phyloP scores from a whole-genome alignment of 2,329 filamentous ascomycete genomes.

The Penicillium paneum region DNA sequence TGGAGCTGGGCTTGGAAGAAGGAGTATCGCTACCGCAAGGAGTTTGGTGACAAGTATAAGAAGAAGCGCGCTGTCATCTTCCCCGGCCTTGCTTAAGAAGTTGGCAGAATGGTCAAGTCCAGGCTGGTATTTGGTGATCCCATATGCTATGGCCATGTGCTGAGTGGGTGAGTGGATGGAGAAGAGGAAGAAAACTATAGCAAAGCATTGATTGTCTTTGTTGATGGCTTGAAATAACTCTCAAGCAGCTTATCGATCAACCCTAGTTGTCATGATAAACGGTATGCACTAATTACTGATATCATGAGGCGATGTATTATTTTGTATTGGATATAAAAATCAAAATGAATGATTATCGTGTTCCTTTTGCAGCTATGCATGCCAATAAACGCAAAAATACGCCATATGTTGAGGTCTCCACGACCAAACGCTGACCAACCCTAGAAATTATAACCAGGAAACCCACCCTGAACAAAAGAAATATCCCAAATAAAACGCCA shows the following conservation, averaged over 20 bases:
- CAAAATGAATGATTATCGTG: conserved; percentile 14
- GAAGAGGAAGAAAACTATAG: background rate
- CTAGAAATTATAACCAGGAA: background rate
- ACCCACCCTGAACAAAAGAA: background rate
- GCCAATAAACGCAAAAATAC: conserved; percentile 11
- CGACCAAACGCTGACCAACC: conserved; percentile 9
- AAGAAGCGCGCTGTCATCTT: conserved; percentile 84
- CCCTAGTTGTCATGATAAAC: conserved; percentile 1
- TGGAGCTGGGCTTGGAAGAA: conserved; percentile 84
- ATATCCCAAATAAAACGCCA: conserved; percentile 7
- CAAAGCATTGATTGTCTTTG: background rate
- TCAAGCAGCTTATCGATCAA: background rate
- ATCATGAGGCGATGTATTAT: conserved; percentile 1
- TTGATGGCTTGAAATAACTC: background rate
- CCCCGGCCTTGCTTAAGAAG: conserved; percentile 66
- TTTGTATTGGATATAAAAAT: conserved; percentile 16
- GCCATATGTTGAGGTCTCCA: conserved; percentile 14
- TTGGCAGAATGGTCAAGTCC: background rate
- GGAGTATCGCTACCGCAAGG: conserved; percentile 82
- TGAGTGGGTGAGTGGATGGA: background rate
- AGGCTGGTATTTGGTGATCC: background rate
- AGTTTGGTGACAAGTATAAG: conserved; percentile 92
- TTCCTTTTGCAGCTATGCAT: conserved; percentile 13
- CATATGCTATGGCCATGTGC: background rate
- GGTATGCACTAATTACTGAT: conserved; percentile 3